Percentiles rank a stretch among this genome's conserved stretches.
Conservation (phyloP, 1,139 yeast species). For the Suhomyces yuchorum region DNA sequence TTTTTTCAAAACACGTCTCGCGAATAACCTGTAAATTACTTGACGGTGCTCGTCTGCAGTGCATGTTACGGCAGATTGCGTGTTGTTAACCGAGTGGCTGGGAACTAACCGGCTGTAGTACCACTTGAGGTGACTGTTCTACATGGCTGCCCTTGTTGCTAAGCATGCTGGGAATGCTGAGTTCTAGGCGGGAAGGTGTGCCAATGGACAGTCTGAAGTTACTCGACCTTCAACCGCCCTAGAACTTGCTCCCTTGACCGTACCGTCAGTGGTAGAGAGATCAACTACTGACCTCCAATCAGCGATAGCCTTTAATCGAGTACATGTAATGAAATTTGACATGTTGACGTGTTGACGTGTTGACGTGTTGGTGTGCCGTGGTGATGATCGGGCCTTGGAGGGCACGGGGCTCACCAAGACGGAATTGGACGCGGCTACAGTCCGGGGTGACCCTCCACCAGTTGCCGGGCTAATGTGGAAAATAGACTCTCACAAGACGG, state of each 20-base stretch:
- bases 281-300: neutral
- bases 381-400: neutral
- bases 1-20: slow-evolving; percentile 16
- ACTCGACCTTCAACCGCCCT: neutral
- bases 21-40: slow-evolving; percentile 10
- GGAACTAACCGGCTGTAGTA: neutral
- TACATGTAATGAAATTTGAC: neutral
- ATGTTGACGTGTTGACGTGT: neutral
- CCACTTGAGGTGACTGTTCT: neutral
- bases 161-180: no score
- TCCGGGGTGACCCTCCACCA: no score
- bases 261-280: neutral
- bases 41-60: slow-evolving; percentile 12
- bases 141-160: neutral
- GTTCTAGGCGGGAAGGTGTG: no score
- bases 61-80: slow-evolving; percentile 4
- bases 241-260: no score
- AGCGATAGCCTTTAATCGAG: no score
- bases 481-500: no score
- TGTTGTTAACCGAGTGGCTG: slow-evolving; percentile 2
- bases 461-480: no score
- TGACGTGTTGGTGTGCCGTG: no score
- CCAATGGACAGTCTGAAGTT: neutral
- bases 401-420: neutral
- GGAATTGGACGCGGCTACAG: neutral